Conservation (phyloP, 2,329 filamentous ascomycete genomes). For the Magnaporthiopsis rhizophila region DNA sequence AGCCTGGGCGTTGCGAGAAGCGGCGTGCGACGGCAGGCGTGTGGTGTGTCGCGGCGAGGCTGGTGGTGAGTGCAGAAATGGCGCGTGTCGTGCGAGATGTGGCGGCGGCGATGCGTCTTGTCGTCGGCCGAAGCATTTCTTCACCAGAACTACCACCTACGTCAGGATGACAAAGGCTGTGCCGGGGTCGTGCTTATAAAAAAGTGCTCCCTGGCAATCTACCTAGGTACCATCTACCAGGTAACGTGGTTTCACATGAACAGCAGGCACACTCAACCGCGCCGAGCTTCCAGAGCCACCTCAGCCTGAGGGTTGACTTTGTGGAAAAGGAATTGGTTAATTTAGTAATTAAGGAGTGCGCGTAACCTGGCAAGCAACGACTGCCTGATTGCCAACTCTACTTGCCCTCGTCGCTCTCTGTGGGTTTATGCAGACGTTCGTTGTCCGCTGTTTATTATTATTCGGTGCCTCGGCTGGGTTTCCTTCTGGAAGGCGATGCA, state of each 20-base stretch:
- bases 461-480: background rate
- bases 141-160: background rate
- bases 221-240: no score
- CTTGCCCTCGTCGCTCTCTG: background rate
- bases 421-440: background rate
- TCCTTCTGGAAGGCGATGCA: background rate
- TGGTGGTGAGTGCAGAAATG: no score
- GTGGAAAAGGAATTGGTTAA: no score
- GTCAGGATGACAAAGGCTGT: background rate
- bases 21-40: background rate
- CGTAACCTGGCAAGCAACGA: background rate
- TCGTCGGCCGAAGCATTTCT: background rate
- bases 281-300: no score
- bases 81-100: background rate
- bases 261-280: background rate
- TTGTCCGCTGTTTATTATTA: background rate
- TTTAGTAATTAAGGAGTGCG: no score
- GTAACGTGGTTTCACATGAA: background rate
- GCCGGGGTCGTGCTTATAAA: no score
- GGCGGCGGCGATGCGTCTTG: background rate
- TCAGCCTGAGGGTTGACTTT: no score
- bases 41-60: no score
- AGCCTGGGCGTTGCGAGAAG: background rate
- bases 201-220: background rate
- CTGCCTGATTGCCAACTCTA: background rate